These are phyloP conservation scores for Colletotrichum melonis DNA, from an alignment of 2,329 filamentous ascomycete genomes.

Conservation along the genomic window DNA sequence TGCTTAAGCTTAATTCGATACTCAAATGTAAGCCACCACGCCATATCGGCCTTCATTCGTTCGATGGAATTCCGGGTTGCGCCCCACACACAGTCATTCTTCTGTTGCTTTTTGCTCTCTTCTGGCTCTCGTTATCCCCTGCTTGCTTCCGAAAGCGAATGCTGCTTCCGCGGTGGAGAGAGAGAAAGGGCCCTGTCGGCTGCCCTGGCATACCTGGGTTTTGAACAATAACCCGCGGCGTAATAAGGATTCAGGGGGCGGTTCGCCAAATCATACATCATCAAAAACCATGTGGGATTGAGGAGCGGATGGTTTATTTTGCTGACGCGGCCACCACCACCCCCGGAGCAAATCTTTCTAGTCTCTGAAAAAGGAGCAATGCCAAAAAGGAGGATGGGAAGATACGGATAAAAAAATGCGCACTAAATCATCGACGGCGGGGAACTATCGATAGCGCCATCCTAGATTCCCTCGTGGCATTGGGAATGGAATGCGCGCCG, in stretches of 20 bases:
- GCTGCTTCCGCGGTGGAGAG: constrained; percentile 21
- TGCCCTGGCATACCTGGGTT: not conserved
- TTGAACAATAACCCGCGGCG: constrained; percentile 8
- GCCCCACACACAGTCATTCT: constrained; percentile 5
- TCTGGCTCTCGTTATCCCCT: not conserved
- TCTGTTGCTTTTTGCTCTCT: not conserved
- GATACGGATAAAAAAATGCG: not conserved
- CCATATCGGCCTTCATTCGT: constrained; percentile 30
- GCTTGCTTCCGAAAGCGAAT: constrained; percentile 24
- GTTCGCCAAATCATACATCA: not conserved
- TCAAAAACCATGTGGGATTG: not conserved
- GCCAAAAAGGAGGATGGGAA: not conserved
- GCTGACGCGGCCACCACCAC: constrained; percentile 28
- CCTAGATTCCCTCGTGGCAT: constrained; percentile 30
- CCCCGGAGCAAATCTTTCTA: not conserved
- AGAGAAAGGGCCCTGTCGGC: not conserved
- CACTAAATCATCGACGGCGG: constrained; percentile 23
- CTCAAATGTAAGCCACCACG: constrained; percentile 30
- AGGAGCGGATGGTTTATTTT: constrained; percentile 10
- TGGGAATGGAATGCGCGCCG: constrained; percentile 22
- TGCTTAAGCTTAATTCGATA: constrained; percentile 37
- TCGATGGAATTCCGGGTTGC: not conserved
- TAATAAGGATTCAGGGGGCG: not conserved
- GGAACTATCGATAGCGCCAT: constrained; percentile 31
- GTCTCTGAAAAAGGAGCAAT: constrained; percentile 7